These are phyloP conservation scores for Kwoniella europaea DNA, from an alignment of 768 basidiomycete genomes.

Conservation along the genomic window DNA sequence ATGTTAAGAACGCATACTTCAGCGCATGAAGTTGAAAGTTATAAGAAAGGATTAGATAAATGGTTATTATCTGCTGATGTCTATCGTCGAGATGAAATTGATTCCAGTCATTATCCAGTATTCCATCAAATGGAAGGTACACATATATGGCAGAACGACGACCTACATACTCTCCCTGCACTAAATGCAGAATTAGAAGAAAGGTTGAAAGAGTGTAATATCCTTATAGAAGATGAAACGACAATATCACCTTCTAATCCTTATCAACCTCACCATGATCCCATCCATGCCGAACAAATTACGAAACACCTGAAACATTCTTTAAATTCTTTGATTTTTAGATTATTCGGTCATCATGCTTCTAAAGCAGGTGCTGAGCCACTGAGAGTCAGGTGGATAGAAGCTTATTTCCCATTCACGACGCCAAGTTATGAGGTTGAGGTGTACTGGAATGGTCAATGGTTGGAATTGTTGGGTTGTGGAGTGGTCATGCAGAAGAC, in stretches of 20 bases:
- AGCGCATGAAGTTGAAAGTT: slow-evolving; percentile 96
- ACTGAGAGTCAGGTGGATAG: slow-evolving; percentile 91
- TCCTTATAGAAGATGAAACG: slow-evolving; percentile 84
- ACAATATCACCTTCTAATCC: slow-evolving; percentile 77
- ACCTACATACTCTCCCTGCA: slow-evolving; percentile 67
- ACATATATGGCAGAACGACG: slow-evolving; percentile 66
- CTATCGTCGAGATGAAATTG: slow-evolving; percentile 97
- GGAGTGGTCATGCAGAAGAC: slow-evolving; percentile 91
- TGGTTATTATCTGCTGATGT: slow-evolving; percentile 97
- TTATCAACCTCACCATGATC: slow-evolving; percentile 76
- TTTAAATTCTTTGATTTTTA: slow-evolving; percentile 81
- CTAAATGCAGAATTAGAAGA: slow-evolving; percentile 71
- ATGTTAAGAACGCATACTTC: slow-evolving; percentile 98
- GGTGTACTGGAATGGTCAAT: slow-evolving; percentile 92
- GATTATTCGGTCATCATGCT: slow-evolving; percentile 72
- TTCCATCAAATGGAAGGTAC: slow-evolving; percentile 99
- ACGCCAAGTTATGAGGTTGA: slow-evolving; percentile 98
- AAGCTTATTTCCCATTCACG: slow-evolving; percentile 97
- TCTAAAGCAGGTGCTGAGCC: slow-evolving; percentile 67
- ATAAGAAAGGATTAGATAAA: slow-evolving; percentile 70
- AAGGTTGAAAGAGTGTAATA: slow-evolving; percentile 71
- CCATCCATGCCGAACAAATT: slow-evolving; percentile 71
- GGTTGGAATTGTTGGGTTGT: slow-evolving; percentile 94
- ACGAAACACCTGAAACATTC: slow-evolving; percentile 86
- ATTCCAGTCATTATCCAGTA: slow-evolving; percentile 92